Evolutionary conservation across 1,284 basidiomycete genomes (phyloP).

Genomic region (Tetrapyrgos nigripes): DNA sequence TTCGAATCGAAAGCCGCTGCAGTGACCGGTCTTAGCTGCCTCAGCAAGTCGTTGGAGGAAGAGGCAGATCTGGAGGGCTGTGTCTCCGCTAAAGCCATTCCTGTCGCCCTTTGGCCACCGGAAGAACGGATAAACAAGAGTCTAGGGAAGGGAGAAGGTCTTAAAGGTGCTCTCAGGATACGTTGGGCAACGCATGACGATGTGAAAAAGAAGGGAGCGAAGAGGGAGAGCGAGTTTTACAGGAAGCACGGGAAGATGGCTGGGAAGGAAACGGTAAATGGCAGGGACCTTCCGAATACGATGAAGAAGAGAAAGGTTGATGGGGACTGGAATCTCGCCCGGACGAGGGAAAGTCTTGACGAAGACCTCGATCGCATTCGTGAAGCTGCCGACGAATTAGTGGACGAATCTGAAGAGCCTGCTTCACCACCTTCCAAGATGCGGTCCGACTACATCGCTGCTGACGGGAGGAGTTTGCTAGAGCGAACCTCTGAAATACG

Average conservation of each 20-base stretch:
- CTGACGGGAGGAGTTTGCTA: constrained; percentile 55
- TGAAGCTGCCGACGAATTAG: constrained; percentile 26
- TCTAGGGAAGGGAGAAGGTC: constrained; percentile 65
- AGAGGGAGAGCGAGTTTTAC: constrained; percentile 75
- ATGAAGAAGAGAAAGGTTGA: constrained; percentile 35
- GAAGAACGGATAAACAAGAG: constrained; percentile 75
- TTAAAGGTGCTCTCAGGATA: constrained; percentile 70
- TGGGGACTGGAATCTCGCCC: constrained; percentile 2
- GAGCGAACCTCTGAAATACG: constrained; percentile 59
- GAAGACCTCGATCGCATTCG: constrained; percentile 13
- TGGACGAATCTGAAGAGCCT: constrained; percentile 26
- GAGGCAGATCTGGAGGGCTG: constrained; percentile 61
- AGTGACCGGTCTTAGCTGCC: constrained; percentile 52
- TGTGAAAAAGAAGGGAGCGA: constrained; percentile 76
- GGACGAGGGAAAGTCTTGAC: constrained; percentile 13
- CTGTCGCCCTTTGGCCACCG: constrained; percentile 76
- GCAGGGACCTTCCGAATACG: constrained; percentile 24
- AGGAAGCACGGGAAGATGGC: constrained; percentile 69
- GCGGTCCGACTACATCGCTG: constrained; percentile 65
- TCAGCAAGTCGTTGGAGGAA: constrained; percentile 58
- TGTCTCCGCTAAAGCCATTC: constrained; percentile 69
- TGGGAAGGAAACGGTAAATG: constrained; percentile 38
- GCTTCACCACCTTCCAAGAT: constrained; percentile 64
- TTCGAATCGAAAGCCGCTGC: constrained; percentile 63
- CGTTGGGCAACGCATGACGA: constrained; percentile 74